Base-by-base conservation (phyloP, 164 flowering plant species). In the Stephania cephalantha region DNA sequence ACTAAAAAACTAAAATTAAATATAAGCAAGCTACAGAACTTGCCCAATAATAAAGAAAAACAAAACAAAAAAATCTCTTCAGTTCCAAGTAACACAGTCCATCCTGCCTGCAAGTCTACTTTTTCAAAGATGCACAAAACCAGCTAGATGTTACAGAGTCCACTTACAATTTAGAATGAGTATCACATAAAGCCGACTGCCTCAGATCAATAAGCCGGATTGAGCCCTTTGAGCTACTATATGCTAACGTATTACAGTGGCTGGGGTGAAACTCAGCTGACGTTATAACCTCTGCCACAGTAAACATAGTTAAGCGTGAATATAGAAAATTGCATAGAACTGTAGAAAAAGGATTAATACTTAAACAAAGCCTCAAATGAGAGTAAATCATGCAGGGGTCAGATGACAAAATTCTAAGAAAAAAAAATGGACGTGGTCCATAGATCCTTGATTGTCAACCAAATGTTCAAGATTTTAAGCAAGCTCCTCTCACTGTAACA, bases 211-310 rank as follows among this genome's bases (percentile, higher is more conserved):
- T 90, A 74, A 94, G 92, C 64, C 97, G 97, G 70, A 94, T 90
- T 73, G 97, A 92, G 70, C 98, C 98, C 82, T 91, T 94, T 74
- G 98, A 94, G 82, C 98, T 95, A 86, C 97, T 95, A 82, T 95
- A 93, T 66, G 98, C 98, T 84, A 94, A 76, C 82, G 55, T 89
- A 78, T 91, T 92, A 85, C 98, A 94, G 78, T 94, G 98, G 44
- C 85, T 87, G 46, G 98, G 98, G 78, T 95, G 98, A 78, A 95
- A 95, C 82, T 95, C 97, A 9, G 98, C 98, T 75, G 97, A 93
- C 76, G 98, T 94, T 76, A 94, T 92, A 67, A 94, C 98, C 95
- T 94, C 98, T 94, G 91, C 86, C 86, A 80, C 64, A 50, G 78
- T 44, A 71, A 76, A 50, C 9, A 75, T 45, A 68, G 73, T 61